phyloP scores from a whole-genome alignment of 257 asterid genomes.

The Salvia hispanica region DNA sequence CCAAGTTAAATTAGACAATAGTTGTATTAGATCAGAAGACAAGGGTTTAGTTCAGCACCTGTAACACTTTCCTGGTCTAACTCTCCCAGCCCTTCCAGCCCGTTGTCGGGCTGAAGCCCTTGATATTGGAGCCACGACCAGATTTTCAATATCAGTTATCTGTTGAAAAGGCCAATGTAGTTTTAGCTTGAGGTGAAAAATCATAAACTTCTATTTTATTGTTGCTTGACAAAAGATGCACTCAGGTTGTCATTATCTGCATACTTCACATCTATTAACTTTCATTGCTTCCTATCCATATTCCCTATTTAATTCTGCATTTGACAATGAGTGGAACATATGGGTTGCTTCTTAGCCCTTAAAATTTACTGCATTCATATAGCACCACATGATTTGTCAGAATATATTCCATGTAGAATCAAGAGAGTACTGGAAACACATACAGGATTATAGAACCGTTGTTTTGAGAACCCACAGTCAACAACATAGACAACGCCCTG shows the following conservation, averaged over 20 bases:
- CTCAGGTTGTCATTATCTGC: slow-evolving; percentile 1
- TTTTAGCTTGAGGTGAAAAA: slow-evolving; percentile 14
- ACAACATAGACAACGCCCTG: slow-evolving; percentile 94
- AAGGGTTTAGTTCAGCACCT: slow-evolving; percentile 48
- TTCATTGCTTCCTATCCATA: neutral
- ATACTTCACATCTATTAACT: neutral
- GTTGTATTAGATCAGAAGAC: neutral
- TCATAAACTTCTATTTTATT: slow-evolving; percentile 14
- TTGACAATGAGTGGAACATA: neutral
- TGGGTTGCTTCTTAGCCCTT: neutral
- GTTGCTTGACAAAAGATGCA: slow-evolving; percentile 6
- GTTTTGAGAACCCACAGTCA: slow-evolving; percentile 96
- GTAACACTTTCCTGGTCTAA: slow-evolving; percentile 97
- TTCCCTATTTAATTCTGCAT: slow-evolving; percentile 10
- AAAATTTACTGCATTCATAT: neutral
- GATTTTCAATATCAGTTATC: slow-evolving; percentile 86
- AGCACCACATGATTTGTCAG: neutral
- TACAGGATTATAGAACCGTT: slow-evolving; percentile 92
- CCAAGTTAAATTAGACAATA: neutral
- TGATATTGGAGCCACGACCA: slow-evolving; percentile 92
- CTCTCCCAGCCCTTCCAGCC: slow-evolving; percentile 98
- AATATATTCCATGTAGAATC: neutral
- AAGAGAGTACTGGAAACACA: slow-evolving; percentile 22
- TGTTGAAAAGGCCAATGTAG: slow-evolving; percentile 41
- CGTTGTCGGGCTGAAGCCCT: slow-evolving; percentile 97